Conservation (phyloP, 2,329 filamentous ascomycete species). For the Diaporthe citrichinensis region DNA sequence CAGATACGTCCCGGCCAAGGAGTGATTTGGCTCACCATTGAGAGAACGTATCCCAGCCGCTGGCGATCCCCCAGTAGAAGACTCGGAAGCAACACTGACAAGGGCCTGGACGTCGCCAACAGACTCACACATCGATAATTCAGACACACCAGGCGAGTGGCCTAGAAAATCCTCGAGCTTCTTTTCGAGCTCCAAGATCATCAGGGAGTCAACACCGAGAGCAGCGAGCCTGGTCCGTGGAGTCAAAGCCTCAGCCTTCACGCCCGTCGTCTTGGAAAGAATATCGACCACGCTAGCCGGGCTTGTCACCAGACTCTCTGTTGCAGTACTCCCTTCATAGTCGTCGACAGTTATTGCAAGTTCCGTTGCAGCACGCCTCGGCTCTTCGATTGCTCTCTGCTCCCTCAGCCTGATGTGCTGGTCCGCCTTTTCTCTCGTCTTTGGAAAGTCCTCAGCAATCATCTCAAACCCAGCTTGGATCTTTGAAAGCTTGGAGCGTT, state of each 20-base stretch:
- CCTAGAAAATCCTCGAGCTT: constrained; percentile 7
- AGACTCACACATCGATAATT: not conserved
- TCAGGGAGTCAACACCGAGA: constrained; percentile 22
- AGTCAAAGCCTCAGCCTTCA: not conserved
- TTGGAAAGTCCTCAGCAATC: not conserved
- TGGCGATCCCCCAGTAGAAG: not conserved
- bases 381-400: not conserved
- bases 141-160: constrained; percentile 15
- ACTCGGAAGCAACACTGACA: not conserved
- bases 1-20: not conserved
- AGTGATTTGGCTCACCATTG: not conserved
- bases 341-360: not conserved
- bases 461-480: not conserved
- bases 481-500: constrained; percentile 4
- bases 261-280: constrained; percentile 3
- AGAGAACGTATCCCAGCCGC: not conserved
- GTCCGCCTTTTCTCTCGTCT: not conserved
- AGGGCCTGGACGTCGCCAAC: constrained; percentile 5
- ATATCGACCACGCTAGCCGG: not conserved
- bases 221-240: not conserved
- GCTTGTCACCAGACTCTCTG: not conserved
- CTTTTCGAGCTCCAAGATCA: constrained; percentile 8
- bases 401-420: not conserved
- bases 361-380: not conserved
- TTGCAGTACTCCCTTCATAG: not conserved